phyloP scores from a whole-genome alignment of 2,329 filamentous ascomycete genomes.

The Penicillium sp. region DNA sequence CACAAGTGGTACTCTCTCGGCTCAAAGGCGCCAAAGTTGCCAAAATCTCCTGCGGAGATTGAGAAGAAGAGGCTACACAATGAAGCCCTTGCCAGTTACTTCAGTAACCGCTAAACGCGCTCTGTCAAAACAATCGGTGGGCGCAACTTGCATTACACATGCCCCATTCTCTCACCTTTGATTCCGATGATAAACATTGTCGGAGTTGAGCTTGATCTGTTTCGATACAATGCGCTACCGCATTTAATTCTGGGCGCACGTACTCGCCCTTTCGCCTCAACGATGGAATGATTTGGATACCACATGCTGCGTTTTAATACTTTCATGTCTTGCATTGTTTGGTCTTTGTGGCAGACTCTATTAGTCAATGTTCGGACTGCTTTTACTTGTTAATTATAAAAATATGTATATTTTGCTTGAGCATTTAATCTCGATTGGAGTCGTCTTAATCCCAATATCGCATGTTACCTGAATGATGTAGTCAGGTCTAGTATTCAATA shows the following conservation, averaged over 20 bases:
- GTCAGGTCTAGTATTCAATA: background rate
- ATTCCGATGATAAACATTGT: no score
- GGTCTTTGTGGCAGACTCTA: background rate
- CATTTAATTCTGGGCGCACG: background rate
- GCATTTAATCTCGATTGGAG: background rate
- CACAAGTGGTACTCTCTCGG: conserved; percentile 23
- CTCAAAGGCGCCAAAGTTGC: conserved; percentile 10
- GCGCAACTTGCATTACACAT: no score
- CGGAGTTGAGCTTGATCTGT: no score
- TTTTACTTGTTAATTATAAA: background rate
- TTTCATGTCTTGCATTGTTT: background rate
- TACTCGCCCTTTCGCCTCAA: conserved; percentile 3
- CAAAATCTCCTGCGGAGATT: background rate
- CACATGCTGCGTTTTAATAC: conserved; percentile 1
- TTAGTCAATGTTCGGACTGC: background rate
- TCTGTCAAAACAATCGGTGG: background rate
- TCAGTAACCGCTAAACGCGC: conserved; percentile 22
- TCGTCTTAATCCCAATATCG: background rate
- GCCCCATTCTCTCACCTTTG: no score
- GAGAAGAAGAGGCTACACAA: conserved; percentile 19
- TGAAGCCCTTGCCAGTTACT: conserved; percentile 25
- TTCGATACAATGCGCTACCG: background rate
- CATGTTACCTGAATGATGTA: background rate
- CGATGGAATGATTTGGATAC: conserved; percentile 16
- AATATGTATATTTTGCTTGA: no score